Evolutionary conservation across 139 green algal species (phyloP), one percentile per base, ranked within the genome.

Genomic region (Zygnema circumcarinatum): DNA sequence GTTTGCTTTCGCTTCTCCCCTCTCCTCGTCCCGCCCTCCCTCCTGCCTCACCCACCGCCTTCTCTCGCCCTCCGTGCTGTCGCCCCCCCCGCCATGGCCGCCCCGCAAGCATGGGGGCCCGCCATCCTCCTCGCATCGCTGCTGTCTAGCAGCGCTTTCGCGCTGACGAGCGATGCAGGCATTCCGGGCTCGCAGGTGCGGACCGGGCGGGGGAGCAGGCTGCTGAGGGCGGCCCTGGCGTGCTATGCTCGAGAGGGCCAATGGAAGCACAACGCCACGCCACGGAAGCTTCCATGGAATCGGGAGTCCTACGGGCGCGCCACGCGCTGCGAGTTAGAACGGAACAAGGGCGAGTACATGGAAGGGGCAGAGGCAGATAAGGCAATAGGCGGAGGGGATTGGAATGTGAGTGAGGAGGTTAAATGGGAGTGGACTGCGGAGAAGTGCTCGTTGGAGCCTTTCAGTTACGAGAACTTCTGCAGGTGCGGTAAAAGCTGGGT

Each of bases 281-380:
- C 38, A 11, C 38, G 76, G 36, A 75, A 62, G 39, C 39, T 75
- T 33, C 38, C 76, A 62, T 86, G 79, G 79, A 68, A 76, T n/a
- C 47, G 16, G 16, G 47, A 62, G 47, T 62, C 47, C 16, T 62
- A 62, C 16, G 47, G 47, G 7, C 47, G 47, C 7, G 7, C 47
- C 7, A 62, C 47, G 47, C 7, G 16, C 7, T 62, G 47, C 47
- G 47, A 62, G 7, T 16, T 62, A 16, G 47, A 7, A 16, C 7
- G 47, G 47, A 16, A 25, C 47, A 16, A 7, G 16, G 7, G 47
- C 16, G 47, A 7, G 47, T n/a, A n/a, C n/a, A n/a, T n/a, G n/a
- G n/a, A n/a, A n/a, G 47, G 47, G 16, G 47, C 47, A 62, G 47
- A 62, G 16, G 16, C 7, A 16, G 16, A 7, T 25, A 62, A 62